phyloP scores from a whole-genome alignment of 2,329 filamentous ascomycete species.

The Colletotrichum liriopes region DNA sequence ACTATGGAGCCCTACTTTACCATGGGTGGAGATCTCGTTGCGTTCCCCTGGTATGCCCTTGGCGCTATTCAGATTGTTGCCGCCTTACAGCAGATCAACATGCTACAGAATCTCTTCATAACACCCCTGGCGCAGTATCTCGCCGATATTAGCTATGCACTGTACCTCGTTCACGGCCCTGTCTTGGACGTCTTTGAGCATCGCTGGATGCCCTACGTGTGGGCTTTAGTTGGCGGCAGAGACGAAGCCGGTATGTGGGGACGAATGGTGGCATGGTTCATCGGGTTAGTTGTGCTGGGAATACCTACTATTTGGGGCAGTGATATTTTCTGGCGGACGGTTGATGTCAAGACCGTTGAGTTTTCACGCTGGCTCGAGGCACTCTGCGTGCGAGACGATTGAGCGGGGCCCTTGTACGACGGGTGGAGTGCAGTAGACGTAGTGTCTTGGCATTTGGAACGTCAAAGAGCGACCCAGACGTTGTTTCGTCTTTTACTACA shows the following conservation, averaged over 20 bases:
- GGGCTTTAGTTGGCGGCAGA: conserved; percentile 50
- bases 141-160: conserved; percentile 69
- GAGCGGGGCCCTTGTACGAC: background rate
- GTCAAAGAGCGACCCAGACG: background rate
- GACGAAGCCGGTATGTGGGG: conserved; percentile 53
- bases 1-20: conserved; percentile 54
- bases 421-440: too few relatives aligned
- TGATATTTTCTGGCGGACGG: conserved; percentile 72
- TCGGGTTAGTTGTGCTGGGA: conserved; percentile 55
- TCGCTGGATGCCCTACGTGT: conserved; percentile 42
- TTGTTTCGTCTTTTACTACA: background rate
- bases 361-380: conserved; percentile 66
- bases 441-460: conserved; percentile 14
- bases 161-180: conserved; percentile 71
- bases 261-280: conserved; percentile 53
- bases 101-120: conserved; percentile 58
- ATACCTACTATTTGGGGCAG: conserved; percentile 66
- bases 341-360: conserved; percentile 64
- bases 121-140: conserved; percentile 67
- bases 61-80: conserved; percentile 53
- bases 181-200: conserved; percentile 58
- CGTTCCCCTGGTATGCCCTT: conserved; percentile 55
- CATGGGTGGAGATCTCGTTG: conserved; percentile 51
- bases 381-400: conserved; percentile 35
- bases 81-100: conserved; percentile 50